Conservation (phyloP, 371 early-diverging fungal genomes). For the Mortierella sp. region DNA sequence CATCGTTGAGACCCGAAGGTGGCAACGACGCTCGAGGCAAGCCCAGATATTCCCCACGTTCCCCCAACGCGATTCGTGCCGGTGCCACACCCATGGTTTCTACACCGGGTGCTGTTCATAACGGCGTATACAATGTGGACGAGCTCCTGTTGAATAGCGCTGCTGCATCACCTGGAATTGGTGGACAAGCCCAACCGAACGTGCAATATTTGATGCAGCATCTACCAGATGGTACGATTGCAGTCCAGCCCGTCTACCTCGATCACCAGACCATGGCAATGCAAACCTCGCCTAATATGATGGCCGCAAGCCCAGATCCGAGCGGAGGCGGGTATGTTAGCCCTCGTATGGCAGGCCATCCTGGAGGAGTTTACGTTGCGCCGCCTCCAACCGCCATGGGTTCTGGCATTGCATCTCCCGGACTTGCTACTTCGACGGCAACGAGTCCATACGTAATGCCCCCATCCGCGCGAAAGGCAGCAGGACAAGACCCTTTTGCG, state of each 20-base stretch:
- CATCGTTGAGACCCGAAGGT: conserved; percentile 41
- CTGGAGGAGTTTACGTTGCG: conserved; percentile 18
- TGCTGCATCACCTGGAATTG: conserved; percentile 26
- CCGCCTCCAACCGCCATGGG: conserved; percentile 16
- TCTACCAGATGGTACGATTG: conserved; percentile 50
- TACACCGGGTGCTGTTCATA: conserved; percentile 32
- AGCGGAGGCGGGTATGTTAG: conserved; percentile 23
- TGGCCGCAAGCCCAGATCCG: neutral
- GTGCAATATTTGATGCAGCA: conserved; percentile 55
- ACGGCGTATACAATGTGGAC: conserved; percentile 25
- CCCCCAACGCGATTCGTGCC: conserved; percentile 2
- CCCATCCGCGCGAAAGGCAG: conserved; percentile 7
- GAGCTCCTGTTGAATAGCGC: conserved; percentile 19
- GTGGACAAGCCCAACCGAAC: conserved; percentile 30
- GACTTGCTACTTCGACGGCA: neutral
- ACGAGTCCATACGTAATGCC: conserved; percentile 12
- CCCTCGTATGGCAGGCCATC: conserved; percentile 4
- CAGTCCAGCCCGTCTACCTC: conserved; percentile 49
- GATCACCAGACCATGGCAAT: conserved; percentile 28
- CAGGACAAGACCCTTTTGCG: conserved; percentile 40
- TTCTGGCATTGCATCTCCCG: neutral
- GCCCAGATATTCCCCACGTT: neutral
- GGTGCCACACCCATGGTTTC: conserved; percentile 4
- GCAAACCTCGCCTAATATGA: conserved; percentile 23
- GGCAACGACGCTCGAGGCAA: neutral